Base-by-base conservation (phyloP, 495 filamentous ascomycete genomes). In the Penicillium fimorum region DNA sequence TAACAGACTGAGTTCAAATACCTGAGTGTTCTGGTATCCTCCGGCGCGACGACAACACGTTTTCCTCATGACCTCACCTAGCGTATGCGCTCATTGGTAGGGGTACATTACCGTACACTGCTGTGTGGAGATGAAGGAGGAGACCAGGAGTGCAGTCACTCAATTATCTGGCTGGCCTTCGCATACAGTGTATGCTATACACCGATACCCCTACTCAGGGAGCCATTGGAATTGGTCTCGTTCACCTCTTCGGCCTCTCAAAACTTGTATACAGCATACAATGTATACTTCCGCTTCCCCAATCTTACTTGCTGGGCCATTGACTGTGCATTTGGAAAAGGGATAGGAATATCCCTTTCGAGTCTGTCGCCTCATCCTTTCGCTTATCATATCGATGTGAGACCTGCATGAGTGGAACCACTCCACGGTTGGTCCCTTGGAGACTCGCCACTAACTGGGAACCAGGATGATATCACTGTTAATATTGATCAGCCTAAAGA, bases 1-100 rank as follows among this genome's bases (percentile, higher is more conserved):
- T 93, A 78, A 84, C 18, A 27, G 20, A 32, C 11, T 8, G 12
- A 18, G 17, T 12, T 2, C 32, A 32, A 33, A 0, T 20, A 42
- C 9, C 7, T 15, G 32, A 53, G 11, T 37, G 7, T 8, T 17
- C 11, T 17, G 13, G 10, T 13, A 18, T 51, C 17, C 15, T 30
- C 35, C 22, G 40, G 25, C 9, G 17, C 25, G 30, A 25, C 22
- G 6, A 20, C 22, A 46, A 45, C 42, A 10, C 51, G 29, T 11
- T 33, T 17, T 9, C 43, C 38, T 43, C 44, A 6, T 18, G 44
- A 47, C 6, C 38, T 52, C 50, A 43, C 50, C 50, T 20, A 12
- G 9, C 27, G 10, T 15, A 54, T 37, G 42, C 37, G 51, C 30
- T 54, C 30, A 45, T 53, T 32, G 29, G 13, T 22, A 30, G 17